Evolutionary conservation across 208 protist genomes (phyloP).

Genomic region (Leishmania turanica): DNA sequence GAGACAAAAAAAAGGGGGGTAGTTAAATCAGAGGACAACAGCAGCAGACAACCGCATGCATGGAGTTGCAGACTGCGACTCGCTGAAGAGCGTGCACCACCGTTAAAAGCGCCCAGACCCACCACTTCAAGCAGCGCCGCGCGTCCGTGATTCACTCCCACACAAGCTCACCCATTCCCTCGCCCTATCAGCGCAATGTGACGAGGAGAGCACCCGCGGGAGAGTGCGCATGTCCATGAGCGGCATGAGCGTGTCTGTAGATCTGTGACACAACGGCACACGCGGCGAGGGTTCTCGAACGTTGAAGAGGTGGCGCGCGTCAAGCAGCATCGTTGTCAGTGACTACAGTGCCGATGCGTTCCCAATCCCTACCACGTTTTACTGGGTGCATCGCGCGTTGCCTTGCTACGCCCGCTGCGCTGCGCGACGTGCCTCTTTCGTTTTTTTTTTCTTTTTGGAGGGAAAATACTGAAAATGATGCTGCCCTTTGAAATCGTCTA

Average conservation of each 20-base stretch:
- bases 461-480: not conserved
- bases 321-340: not conserved
- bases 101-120: not conserved
- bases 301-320: not conserved
- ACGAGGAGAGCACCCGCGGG: not conserved
- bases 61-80: not conserved
- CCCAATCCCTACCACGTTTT: not conserved
- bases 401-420: not conserved
- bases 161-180: not conserved
- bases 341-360: not conserved
- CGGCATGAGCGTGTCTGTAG: not conserved
- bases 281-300: not conserved
- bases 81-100: not conserved
- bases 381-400: not conserved
- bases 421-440: not conserved
- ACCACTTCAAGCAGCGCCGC: not conserved
- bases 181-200: not conserved
- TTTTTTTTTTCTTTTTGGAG: not conserved
- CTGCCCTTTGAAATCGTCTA: not conserved
- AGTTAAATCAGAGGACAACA: not conserved
- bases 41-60: not conserved
- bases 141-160: not conserved
- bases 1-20: not conserved
- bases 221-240: not conserved
- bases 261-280: not conserved